Evolutionary conservation across 208 protist genomes (phyloP).

Genomic region (Acanthamoeba sp.): DNA sequence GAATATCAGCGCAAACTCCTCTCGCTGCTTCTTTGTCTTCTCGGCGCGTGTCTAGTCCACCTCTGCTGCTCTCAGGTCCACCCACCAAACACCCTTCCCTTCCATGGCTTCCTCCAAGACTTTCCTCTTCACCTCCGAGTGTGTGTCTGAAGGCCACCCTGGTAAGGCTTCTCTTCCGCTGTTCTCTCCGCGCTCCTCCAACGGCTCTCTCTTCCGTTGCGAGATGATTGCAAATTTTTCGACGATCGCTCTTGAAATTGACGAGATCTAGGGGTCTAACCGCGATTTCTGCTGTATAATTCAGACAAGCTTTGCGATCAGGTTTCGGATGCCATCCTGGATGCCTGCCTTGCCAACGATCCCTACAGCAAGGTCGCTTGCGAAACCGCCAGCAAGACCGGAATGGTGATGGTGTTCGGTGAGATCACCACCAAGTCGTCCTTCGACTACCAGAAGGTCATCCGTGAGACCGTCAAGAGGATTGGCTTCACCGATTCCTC

Average conservation of each 20-base stretch:
- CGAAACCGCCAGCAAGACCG: slow-evolving; percentile 98
- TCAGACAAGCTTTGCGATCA: slow-evolving; percentile 99
- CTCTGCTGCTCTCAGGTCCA: neutral
- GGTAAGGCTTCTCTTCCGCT: no score
- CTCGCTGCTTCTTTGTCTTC: neutral
- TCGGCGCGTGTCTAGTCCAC: slow-evolving; percentile 21
- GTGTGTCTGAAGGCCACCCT: slow-evolving; percentile 99
- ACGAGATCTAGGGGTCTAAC: no score
- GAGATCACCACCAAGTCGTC: slow-evolving; percentile 99
- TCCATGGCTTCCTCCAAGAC: slow-evolving; percentile 67
- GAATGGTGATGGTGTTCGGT: slow-evolving; percentile 99
- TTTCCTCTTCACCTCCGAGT: slow-evolving; percentile 99
- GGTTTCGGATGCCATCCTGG: slow-evolving; percentile 99
- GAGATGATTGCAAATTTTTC: no score
- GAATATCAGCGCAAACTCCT: neutral
- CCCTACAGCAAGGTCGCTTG: slow-evolving; percentile 98
- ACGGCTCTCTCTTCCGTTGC: no score
- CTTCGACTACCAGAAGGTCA: slow-evolving; percentile 97
- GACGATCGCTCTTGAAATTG: no score
- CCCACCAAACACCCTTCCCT: neutral
- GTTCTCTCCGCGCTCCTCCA: no score
- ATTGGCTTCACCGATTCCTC: slow-evolving; percentile 98
- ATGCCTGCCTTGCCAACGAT: slow-evolving; percentile 98
- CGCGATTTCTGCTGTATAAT: slow-evolving; percentile 35
- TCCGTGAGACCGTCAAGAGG: slow-evolving; percentile 97